A percentile compares a stretch with the other conserved stretches of the same genome.
These are phyloP conservation scores for Scenedesmus sp. DNA, from an alignment of 163 green algal genomes.

Conservation along the genomic window DNA sequence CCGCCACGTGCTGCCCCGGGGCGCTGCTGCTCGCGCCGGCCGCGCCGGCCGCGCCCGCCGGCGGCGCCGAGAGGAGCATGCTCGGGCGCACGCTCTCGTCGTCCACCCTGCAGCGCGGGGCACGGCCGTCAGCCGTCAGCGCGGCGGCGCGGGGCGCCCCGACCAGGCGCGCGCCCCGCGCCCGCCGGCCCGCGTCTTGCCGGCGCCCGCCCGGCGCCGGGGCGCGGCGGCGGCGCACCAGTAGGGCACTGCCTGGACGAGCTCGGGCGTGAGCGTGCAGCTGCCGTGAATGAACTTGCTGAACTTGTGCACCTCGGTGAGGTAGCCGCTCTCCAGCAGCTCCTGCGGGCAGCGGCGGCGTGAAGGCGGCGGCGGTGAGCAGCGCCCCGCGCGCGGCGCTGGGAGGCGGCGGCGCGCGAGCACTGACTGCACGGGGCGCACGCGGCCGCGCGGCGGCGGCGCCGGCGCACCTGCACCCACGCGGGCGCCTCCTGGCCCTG, in stretches of 20 bases:
- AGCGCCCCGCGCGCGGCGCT: too few relatives aligned
- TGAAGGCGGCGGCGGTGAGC: too few relatives aligned
- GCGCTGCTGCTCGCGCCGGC: not conserved
- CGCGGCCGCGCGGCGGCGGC: too few relatives aligned
- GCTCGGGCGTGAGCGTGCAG: conserved; percentile 82
- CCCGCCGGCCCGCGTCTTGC: too few relatives aligned
- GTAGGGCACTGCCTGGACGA: conserved; percentile 57
- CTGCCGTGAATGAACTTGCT: conserved; percentile 97
- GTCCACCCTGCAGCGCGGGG: conserved; percentile 97
- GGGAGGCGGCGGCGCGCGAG: too few relatives aligned
- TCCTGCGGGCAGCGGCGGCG: conserved; percentile 48
- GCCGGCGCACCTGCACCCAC: conserved; percentile 78
- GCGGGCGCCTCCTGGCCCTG: conserved; percentile 77
- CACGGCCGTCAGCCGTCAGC: too few relatives aligned
- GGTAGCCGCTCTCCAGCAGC: conserved; percentile 70
- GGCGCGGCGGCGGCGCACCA: too few relatives aligned
- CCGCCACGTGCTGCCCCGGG: conserved; percentile 5
- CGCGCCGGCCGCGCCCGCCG: not conserved
- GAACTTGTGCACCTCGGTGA: conserved; percentile 92
- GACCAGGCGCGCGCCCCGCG: too few relatives aligned
- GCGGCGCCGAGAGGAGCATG: conserved; percentile 80
- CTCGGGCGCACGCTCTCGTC: conserved; percentile 84
- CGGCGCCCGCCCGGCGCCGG: too few relatives aligned
- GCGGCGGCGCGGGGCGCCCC: too few relatives aligned
- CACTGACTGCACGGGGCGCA: too few relatives aligned